Conservation (phyloP, 148 eudicot genomes). For the Pharnaceum exiguum region DNA sequence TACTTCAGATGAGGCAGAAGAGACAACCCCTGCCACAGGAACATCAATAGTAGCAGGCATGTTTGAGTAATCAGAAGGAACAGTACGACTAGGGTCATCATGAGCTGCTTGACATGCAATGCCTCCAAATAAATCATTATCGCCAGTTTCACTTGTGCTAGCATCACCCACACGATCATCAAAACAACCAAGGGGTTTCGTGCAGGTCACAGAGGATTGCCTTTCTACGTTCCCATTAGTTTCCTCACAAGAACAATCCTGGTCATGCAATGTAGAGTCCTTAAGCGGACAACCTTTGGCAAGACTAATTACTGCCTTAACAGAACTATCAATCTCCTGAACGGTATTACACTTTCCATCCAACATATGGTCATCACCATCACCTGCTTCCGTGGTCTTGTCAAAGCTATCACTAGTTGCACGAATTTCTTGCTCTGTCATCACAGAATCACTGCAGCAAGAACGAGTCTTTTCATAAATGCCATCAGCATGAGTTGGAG, state of each 20-base stretch:
- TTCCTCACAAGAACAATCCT: too few species aligned
- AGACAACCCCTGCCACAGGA: not conserved
- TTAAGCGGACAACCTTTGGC: too few species aligned
- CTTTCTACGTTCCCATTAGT: not conserved
- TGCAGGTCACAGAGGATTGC: not conserved
- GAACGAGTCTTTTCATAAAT: conserved; percentile 6
- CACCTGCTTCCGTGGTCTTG: conserved; percentile 23
- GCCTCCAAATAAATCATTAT: conserved; percentile 13
- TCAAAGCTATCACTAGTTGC: not conserved
- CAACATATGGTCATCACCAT: conserved; percentile 13
- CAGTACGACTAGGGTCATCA: not conserved
- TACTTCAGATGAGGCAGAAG: conserved; percentile 12
- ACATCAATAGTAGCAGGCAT: not conserved
- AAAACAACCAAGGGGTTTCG: not conserved
- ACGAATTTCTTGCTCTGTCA: conserved; percentile 4
- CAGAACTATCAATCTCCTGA: too few species aligned
- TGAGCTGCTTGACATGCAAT: conserved; percentile 16
- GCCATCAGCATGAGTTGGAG: conserved; percentile 14
- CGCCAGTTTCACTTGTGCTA: conserved; percentile 10
- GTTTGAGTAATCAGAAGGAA: conserved; percentile 13
- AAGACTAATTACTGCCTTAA: too few species aligned
- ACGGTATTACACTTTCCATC: conserved; percentile 17
- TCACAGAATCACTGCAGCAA: conserved; percentile 9
- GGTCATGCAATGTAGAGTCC: too few species aligned
- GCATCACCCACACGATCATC: conserved; percentile 6